Percentiles rank a stretch among this genome's conserved stretches.
Evolutionary conservation across 768 basidiomycete species (phyloP).

Genomic region (Serendipita sp.): DNA sequence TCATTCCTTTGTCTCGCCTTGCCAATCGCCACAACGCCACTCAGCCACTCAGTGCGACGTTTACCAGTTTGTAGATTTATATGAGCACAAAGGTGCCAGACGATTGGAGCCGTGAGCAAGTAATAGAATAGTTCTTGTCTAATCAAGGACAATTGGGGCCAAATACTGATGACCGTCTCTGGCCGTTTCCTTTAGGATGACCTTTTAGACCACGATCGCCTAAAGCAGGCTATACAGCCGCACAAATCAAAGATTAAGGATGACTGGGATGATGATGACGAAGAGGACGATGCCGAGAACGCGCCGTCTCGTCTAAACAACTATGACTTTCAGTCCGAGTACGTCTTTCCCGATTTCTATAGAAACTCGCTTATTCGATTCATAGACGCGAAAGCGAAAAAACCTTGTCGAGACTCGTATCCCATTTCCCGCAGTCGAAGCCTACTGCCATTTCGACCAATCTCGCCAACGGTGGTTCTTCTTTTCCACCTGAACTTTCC

Average conservation of each 20-base stretch:
- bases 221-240: background rate
- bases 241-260: background rate
- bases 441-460: background rate
- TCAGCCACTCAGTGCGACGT: too few species aligned
- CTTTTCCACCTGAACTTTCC: conserved; percentile 13
- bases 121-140: background rate
- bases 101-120: background rate
- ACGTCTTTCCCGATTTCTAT: too few species aligned
- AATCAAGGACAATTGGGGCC: too few species aligned
- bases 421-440: too few species aligned
- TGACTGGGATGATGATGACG: background rate
- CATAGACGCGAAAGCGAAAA: too few species aligned
- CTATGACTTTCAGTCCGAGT: too few species aligned
- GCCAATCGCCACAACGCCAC: too few species aligned
- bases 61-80: background rate
- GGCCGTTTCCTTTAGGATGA: too few species aligned
- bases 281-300: background rate
- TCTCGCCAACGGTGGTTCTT: background rate
- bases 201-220: background rate
- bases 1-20: too few species aligned
- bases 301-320: background rate
- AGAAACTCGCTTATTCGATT: too few species aligned
- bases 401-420: too few species aligned
- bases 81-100: conserved; percentile 5
- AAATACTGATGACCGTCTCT: too few species aligned